These are phyloP conservation scores for Acephala macrosclerotiorum DNA, from an alignment of 2,329 filamentous ascomycete genomes.

Conservation along the genomic window DNA sequence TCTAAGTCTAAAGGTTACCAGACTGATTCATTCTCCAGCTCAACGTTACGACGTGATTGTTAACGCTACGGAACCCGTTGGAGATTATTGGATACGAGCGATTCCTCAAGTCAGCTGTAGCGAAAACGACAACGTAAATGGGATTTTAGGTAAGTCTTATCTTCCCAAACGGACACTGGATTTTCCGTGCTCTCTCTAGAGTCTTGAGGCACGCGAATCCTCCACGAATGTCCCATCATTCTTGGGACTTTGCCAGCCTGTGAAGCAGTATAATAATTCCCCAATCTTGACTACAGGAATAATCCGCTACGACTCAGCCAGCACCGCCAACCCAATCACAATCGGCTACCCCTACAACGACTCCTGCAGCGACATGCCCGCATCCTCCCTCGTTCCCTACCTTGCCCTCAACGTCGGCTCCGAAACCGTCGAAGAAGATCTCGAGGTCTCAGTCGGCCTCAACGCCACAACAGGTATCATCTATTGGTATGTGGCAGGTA, in stretches of 20 bases:
- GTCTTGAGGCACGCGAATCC: too few relatives aligned
- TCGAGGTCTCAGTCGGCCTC: slow-evolving; percentile 40
- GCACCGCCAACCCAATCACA: slow-evolving; percentile 11
- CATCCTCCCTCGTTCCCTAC: slow-evolving; percentile 10
- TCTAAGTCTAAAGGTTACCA: too few relatives aligned
- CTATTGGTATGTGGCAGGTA: slow-evolving; percentile 6
- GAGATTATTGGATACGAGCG: slow-evolving; percentile 56
- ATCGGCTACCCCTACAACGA: slow-evolving; percentile 3
- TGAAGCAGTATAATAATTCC: too few relatives aligned
- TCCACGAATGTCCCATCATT: too few relatives aligned
- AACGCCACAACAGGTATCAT: slow-evolving; percentile 33
- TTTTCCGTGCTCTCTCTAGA: too few relatives aligned
- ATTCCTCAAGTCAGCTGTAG: slow-evolving; percentile 23
- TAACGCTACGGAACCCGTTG: slow-evolving; percentile 51
- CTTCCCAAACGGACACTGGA: too few relatives aligned
- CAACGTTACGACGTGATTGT: slow-evolving; percentile 55
- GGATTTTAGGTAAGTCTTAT: slow-evolving; percentile 28
- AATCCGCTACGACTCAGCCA: slow-evolving; percentile 26
- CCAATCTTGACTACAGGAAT: too few relatives aligned
- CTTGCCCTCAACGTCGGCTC: slow-evolving; percentile 47
- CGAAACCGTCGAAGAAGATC: slow-evolving; percentile 48
- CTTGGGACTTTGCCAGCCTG: too few relatives aligned
- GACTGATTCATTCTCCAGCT: slow-evolving; percentile 24
- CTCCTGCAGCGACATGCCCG: slow-evolving; percentile 15
- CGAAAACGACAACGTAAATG: slow-evolving; percentile 26